Conservation (phyloP, 2,329 filamentous ascomycete genomes). For the Paramyrothecium roridum region DNA sequence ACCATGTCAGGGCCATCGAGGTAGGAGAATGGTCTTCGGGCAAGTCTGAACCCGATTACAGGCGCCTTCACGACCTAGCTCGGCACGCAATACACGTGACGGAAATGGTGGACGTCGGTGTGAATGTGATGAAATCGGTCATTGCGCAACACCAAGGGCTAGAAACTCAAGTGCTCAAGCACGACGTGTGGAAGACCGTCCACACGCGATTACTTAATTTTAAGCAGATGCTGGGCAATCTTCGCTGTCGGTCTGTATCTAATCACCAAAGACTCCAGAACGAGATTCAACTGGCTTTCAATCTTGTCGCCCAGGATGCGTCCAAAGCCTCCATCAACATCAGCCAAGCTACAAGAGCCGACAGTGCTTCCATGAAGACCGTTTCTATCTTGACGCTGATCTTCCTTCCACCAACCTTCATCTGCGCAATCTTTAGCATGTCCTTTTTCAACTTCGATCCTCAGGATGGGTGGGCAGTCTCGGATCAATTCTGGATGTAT, state of each 20-base stretch:
- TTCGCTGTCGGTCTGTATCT: slow-evolving; percentile 30
- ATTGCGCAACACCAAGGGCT: slow-evolving; percentile 23
- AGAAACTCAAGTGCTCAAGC: slow-evolving; percentile 1
- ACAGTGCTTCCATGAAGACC: slow-evolving; percentile 50
- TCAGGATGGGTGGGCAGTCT: slow-evolving; percentile 21
- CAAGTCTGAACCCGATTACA: slow-evolving; percentile 28
- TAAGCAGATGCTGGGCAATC: slow-evolving; percentile 27
- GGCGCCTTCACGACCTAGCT: slow-evolving; percentile 35
- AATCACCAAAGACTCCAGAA: slow-evolving; percentile 46
- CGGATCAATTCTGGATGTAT: slow-evolving; percentile 30
- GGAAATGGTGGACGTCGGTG: slow-evolving; percentile 36
- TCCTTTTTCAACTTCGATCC: slow-evolving; percentile 35
- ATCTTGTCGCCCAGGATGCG: slow-evolving; percentile 39
- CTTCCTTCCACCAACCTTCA: slow-evolving; percentile 50
- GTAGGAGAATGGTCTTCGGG: slow-evolving; percentile 6
- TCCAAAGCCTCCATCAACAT: slow-evolving; percentile 34
- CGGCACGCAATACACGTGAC: slow-evolving; percentile 41
- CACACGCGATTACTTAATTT: slow-evolving; percentile 27
- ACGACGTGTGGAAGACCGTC: slow-evolving; percentile 13
- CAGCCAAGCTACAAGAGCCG: slow-evolving; percentile 33
- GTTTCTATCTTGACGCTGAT: slow-evolving; percentile 44
- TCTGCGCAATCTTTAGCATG: slow-evolving; percentile 45
- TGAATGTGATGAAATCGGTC: slow-evolving; percentile 26
- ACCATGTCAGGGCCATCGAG: slow-evolving; percentile 30
- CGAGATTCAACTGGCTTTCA: slow-evolving; percentile 52